These are phyloP conservation scores for Acacia acuminata DNA, from an alignment of 306 rosid genomes.

Conservation along the genomic window DNA sequence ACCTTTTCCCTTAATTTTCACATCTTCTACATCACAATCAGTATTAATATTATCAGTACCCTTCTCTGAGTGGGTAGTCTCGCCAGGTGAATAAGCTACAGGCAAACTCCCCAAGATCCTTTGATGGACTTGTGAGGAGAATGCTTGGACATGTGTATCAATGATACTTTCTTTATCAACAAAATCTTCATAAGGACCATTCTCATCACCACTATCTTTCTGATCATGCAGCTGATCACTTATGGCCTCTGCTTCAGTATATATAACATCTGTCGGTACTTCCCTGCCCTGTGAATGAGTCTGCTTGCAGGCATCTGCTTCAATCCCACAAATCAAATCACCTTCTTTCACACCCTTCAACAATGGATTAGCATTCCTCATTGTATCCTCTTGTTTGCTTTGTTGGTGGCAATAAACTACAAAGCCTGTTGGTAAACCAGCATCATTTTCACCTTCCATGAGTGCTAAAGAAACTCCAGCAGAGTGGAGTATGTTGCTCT, in stretches of 20 bases:
- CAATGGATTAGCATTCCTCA: constrained; percentile 36
- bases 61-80: constrained; percentile 36
- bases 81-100: constrained; percentile 42
- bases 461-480: constrained; percentile 32
- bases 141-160: constrained; percentile 36
- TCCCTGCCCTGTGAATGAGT: constrained; percentile 41
- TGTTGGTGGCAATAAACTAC: constrained; percentile 39
- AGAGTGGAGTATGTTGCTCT: constrained; percentile 22
- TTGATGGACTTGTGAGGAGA: constrained; percentile 38
- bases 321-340: constrained; percentile 42
- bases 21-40: constrained; percentile 19
- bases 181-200: constrained; percentile 45
- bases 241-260: constrained; percentile 33
- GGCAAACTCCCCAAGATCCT: constrained; percentile 40
- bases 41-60: constrained; percentile 31
- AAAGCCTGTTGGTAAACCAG: constrained; percentile 31
- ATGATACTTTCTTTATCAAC: constrained; percentile 39
- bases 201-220: constrained; percentile 39
- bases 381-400: constrained; percentile 47
- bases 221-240: constrained; percentile 36
- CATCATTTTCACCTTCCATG: constrained; percentile 25
- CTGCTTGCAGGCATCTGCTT: constrained; percentile 39
- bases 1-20: constrained; percentile 29
- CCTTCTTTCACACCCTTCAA: constrained; percentile 37
- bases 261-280: constrained; percentile 37